Conservation (phyloP, 2,329 filamentous ascomycete genomes). For the Colletotrichum acutatum region DNA sequence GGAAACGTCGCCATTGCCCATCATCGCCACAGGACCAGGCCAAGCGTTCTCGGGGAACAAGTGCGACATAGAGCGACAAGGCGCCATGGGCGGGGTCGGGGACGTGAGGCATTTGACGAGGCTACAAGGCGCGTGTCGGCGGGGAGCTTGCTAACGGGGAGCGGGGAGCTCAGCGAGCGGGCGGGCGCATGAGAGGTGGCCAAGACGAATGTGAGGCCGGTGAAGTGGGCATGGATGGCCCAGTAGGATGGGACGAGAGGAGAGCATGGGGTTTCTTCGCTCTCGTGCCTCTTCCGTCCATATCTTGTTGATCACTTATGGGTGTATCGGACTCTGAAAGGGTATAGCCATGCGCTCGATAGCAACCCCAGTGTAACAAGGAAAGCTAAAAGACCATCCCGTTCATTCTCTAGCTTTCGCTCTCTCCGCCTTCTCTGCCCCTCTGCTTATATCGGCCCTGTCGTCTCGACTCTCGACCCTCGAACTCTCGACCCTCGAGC, state of each 20-base stretch:
- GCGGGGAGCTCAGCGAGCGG: slow-evolving; percentile 20
- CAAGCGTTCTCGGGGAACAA: slow-evolving; percentile 24
- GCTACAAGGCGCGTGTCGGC: slow-evolving; percentile 1
- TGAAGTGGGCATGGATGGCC: slow-evolving; percentile 1
- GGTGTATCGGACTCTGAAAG: neutral
- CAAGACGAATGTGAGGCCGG: slow-evolving; percentile 10
- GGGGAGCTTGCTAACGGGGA: slow-evolving; percentile 10
- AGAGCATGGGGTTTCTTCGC: slow-evolving; percentile 2
- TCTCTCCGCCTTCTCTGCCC: too few relatives aligned
- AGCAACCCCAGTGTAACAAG: too few relatives aligned
- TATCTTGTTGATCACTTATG: slow-evolving; percentile 8
- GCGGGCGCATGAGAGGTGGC: slow-evolving; percentile 20
- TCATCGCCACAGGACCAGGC: slow-evolving; percentile 16
- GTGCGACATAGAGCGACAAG: slow-evolving; percentile 13
- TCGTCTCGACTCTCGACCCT: neutral
- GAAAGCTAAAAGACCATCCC: neutral
- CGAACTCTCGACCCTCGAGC: neutral
- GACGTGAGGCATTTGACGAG: slow-evolving; percentile 1
- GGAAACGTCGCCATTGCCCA: slow-evolving; percentile 9
- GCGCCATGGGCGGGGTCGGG: slow-evolving; percentile 1
- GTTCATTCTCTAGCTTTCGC: too few relatives aligned
- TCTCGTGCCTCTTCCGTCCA: slow-evolving; percentile 1
- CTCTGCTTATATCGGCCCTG: neutral
- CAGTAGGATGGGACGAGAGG: slow-evolving; percentile 1
- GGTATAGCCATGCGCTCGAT: neutral